These are phyloP conservation scores for Aspergillus carlsbadensis DNA, from an alignment of 495 filamentous ascomycete genomes.

Conservation along the genomic window DNA sequence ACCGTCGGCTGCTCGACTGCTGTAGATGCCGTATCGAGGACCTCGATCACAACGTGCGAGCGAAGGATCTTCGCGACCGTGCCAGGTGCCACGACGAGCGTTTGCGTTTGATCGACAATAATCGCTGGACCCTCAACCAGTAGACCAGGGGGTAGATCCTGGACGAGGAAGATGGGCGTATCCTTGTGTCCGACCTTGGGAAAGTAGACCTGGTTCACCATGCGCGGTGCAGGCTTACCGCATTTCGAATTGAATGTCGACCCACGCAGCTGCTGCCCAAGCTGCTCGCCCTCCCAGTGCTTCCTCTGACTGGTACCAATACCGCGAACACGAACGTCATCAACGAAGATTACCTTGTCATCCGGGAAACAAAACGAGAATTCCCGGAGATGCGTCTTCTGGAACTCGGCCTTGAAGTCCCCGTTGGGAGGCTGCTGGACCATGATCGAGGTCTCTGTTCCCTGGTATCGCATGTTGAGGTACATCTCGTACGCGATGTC, in stretches of 20 bases:
- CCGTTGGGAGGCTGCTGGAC: slow-evolving; percentile 41
- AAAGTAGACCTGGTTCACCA: neutral
- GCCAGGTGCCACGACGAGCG: slow-evolving; percentile 79
- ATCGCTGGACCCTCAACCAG: slow-evolving; percentile 79
- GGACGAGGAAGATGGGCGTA: slow-evolving; percentile 75
- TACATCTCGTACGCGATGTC: slow-evolving; percentile 42
- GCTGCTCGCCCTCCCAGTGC: neutral
- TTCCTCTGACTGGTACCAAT: slow-evolving; percentile 47
- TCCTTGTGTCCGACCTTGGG: slow-evolving; percentile 24
- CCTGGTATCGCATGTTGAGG: slow-evolving; percentile 51
- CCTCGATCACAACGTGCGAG: slow-evolving; percentile 70
- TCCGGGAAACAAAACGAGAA: slow-evolving; percentile 86
- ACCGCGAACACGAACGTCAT: slow-evolving; percentile 88
- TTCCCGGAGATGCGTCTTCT: slow-evolving; percentile 78
- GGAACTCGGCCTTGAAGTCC: slow-evolving; percentile 59
- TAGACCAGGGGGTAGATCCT: slow-evolving; percentile 64
- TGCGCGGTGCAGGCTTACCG: neutral
- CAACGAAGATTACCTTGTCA: slow-evolving; percentile 78
- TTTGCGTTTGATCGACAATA: slow-evolving; percentile 90
- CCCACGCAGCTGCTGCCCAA: slow-evolving; percentile 1
- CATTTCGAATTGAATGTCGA: slow-evolving; percentile 46
- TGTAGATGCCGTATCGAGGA: slow-evolving; percentile 57
- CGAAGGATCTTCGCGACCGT: slow-evolving; percentile 48
- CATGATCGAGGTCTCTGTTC: slow-evolving; percentile 51
- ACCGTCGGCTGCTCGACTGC: slow-evolving; percentile 54